Base-by-base conservation (phyloP, 306 rosid species). In the Leucaena leucocephala region DNA sequence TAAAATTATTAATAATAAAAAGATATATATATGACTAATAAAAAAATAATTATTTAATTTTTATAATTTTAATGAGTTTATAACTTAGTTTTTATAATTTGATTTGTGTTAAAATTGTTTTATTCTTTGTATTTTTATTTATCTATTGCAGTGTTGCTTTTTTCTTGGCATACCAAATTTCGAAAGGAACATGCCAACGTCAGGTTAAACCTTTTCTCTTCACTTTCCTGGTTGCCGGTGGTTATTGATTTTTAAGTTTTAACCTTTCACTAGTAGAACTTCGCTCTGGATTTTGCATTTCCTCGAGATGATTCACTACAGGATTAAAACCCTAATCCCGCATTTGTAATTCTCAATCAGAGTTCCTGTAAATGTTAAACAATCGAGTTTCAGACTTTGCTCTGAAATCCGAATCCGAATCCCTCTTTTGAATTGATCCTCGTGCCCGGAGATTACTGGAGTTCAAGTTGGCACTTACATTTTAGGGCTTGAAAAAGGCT, bases 401-500 rank as follows among this genome's bases (percentile, higher is more conserved):
- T 50, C 7, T 3, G 58, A 65, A 9, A 35, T 62, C 7, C 2
- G 46, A 65, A 6, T 52, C 50, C 38, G 46, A 65, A 6, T 52
- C 50, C 38, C 17, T 33, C 34, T 54, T 55, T 46, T 11, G n/a
- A 45, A 45, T 69, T 46, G 58, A 46, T 45, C 45, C 48, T 5
- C 17, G 14, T 77, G 49, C 38, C 61, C 64, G 6, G 42, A 38
- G 0, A 68, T 39, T 8, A 2, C 33, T 19, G 74, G 12, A 38
- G 70, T 62, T 69, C 6, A 16, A 54, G 22, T 61, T 39, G 44
- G 22, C 59, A 33, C 14, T 21, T 3, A 46, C 75, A 68, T 73
- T 76, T 69, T 55, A 78, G 81, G 83, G 81, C 69, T 81, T 81
- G 72, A 61, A 39, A 46, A 54, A 57, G 35, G 45, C 17, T 44